Conservation (phyloP, 345 rosid species). For the Hibiscus trionum region DNA sequence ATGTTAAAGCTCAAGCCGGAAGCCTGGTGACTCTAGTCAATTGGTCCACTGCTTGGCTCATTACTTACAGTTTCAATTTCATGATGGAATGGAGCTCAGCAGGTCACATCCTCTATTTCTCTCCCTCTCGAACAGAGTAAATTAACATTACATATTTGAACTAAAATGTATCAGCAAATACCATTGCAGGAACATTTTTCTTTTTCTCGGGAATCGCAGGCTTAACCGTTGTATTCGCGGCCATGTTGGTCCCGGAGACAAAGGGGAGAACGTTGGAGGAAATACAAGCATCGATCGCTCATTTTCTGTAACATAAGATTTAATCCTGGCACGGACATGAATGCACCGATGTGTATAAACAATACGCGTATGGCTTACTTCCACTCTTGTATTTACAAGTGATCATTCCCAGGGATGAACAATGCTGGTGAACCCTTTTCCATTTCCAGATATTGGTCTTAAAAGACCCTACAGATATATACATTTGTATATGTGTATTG, state of each 20-base stretch:
- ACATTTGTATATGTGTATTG: no score
- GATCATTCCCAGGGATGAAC: background rate
- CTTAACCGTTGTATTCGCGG: slow-evolving; percentile 25
- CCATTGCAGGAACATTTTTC: slow-evolving; percentile 36
- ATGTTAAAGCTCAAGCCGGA: slow-evolving; percentile 42
- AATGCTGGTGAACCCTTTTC: background rate
- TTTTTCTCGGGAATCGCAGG: slow-evolving; percentile 27
- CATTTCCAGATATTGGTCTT: background rate
- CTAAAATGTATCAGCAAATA: background rate
- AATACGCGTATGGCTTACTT: background rate
- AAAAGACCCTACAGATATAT: background rate
- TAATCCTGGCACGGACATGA: background rate
- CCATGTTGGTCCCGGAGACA: slow-evolving; percentile 51
- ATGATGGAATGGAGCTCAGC: slow-evolving; percentile 39
- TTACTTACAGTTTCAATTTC: slow-evolving; percentile 36
- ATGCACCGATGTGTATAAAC: background rate
- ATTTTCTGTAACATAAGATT: slow-evolving; percentile 4
- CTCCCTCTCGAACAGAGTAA: background rate
- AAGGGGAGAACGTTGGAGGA: slow-evolving; percentile 57
- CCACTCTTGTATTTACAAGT: background rate
- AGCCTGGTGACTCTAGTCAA: slow-evolving; percentile 33
- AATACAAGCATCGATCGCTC: slow-evolving; percentile 32
- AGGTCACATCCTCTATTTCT: slow-evolving; percentile 17
- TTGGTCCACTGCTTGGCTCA: slow-evolving; percentile 37
- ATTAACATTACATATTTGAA: background rate